Evolutionary conservation across 1,284 basidiomycete genomes (phyloP).

Genomic region (Cerioporus squamosus): DNA sequence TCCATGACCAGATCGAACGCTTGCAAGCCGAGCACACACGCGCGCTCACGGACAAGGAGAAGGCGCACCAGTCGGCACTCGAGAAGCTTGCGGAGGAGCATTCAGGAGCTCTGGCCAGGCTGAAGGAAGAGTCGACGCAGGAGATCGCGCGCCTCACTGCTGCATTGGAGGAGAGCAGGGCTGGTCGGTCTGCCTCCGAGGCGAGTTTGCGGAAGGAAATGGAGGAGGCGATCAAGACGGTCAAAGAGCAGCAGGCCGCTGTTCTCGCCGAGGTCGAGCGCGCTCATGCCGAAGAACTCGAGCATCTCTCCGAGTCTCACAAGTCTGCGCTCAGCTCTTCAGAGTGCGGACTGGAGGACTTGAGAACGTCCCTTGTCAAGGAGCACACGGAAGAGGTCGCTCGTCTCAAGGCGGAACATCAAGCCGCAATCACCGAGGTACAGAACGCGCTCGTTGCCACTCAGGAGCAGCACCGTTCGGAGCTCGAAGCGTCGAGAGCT

Average conservation of each 20-base stretch:
- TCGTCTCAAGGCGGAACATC: conserved; percentile 50
- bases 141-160: conserved; percentile 56
- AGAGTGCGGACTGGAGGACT: conserved; percentile 28
- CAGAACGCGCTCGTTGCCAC: conserved; percentile 47
- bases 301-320: conserved; percentile 51
- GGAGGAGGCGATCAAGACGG: conserved; percentile 49
- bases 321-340: conserved; percentile 38
- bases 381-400: conserved; percentile 46
- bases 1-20: conserved; percentile 61
- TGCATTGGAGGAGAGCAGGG: conserved; percentile 48
- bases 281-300: conserved; percentile 57
- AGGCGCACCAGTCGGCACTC: conserved; percentile 51
- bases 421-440: conserved; percentile 46
- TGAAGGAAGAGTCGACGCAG: conserved; percentile 53
- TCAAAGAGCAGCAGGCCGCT: conserved; percentile 43
- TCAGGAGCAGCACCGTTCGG: conserved; percentile 49
- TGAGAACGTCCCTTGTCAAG: conserved; percentile 33
- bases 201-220: conserved; percentile 50
- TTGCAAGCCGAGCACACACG: conserved; percentile 61
- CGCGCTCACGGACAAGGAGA: conserved; percentile 55
- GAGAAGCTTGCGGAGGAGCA: conserved; percentile 45
- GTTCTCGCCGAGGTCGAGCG: conserved; percentile 58
- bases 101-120: conserved; percentile 42
- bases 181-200: conserved; percentile 45
- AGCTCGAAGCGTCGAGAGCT: conserved; percentile 45